Conservation (phyloP, 164 flowering plant species). For the Chimonanthus praecox region DNA sequence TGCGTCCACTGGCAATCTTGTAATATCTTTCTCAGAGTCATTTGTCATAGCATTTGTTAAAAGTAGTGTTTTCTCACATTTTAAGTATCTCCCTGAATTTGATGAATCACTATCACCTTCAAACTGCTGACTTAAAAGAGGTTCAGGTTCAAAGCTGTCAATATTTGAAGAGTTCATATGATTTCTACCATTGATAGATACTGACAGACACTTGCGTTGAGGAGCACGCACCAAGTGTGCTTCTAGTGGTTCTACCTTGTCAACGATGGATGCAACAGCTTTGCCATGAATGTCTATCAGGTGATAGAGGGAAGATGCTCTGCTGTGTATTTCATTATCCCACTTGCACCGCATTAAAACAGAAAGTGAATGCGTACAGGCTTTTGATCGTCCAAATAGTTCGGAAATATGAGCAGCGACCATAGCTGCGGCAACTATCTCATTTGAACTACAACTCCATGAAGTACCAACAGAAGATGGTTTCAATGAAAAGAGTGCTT, state of each 20-base stretch:
- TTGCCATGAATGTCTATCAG: constrained; percentile 87
- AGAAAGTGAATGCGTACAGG: constrained; percentile 85
- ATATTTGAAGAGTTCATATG: constrained; percentile 23
- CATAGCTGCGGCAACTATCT: constrained; percentile 97
- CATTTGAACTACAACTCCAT: constrained; percentile 93
- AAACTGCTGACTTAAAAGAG: constrained; percentile 16
- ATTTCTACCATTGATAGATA: constrained; percentile 29
- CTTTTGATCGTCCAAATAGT: constrained; percentile 78
- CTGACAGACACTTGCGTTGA: constrained; percentile 38
- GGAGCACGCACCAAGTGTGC: constrained; percentile 57
- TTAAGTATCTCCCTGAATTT: constrained; percentile 21
- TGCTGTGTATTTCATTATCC: constrained; percentile 66
- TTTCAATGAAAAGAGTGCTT: constrained; percentile 80
- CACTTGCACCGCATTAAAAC: constrained; percentile 79
- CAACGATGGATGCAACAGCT: constrained; percentile 84
- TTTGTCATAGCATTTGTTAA: constrained; percentile 33
- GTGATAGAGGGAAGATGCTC: constrained; percentile 85
- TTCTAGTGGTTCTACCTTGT: constrained; percentile 86
- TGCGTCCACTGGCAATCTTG: constrained; percentile 69
- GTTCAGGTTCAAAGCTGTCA: constrained; percentile 28
- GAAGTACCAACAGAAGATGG: constrained; percentile 90
- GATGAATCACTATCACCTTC: constrained; percentile 19
- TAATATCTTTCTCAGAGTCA: constrained; percentile 40
- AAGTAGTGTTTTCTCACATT: constrained; percentile 29
- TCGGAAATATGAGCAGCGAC: constrained; percentile 98